A percentile compares a stretch with the other conserved stretches of the same genome.
phyloP scores from a whole-genome alignment of 2,329 filamentous ascomycete genomes.

The Cadophora gregata region DNA sequence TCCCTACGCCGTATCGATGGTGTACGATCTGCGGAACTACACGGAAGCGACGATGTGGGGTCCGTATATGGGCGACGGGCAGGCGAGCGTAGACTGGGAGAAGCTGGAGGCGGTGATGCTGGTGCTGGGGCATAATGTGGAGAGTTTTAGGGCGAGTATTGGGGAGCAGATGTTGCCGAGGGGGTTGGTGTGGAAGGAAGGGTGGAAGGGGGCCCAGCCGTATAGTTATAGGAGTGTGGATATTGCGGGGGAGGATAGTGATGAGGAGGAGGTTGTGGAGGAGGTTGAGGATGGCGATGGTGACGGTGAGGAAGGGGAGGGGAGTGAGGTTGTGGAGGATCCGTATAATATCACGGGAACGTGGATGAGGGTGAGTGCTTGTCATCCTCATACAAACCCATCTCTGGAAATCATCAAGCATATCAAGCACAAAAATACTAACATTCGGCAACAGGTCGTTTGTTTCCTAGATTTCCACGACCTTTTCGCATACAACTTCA shows the following conservation, averaged over 20 bases:
- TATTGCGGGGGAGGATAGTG: constrained; percentile 1
- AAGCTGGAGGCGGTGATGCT: constrained; percentile 78
- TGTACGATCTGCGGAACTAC: constrained; percentile 78
- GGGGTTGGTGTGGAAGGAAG: constrained; percentile 8
- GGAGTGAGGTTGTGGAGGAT: constrained; percentile 54
- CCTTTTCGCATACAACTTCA: constrained; percentile 75
- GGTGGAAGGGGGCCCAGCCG: constrained; percentile 27
- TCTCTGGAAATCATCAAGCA: neutral
- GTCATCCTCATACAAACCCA: neutral
- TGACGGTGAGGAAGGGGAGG: constrained; percentile 38
- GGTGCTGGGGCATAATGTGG: constrained; percentile 68
- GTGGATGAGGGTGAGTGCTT: constrained; percentile 66
- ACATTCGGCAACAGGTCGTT: constrained; percentile 45
- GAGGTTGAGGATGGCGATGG: neutral
- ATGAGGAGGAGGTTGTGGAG: constrained; percentile 2
- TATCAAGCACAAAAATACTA: constrained; percentile 20
- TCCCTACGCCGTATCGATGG: constrained; percentile 68
- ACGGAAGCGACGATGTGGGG: constrained; percentile 69
- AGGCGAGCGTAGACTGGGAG: constrained; percentile 74
- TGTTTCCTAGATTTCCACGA: constrained; percentile 70
- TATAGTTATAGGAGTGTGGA: constrained; percentile 23
- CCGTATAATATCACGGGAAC: constrained; percentile 75
- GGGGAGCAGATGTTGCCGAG: constrained; percentile 8
- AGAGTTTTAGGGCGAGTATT: constrained; percentile 47
- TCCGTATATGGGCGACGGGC: constrained; percentile 70